Evolutionary conservation across 2,329 filamentous ascomycete genomes (phyloP).

Genomic region (Botrytis sinoallii): DNA sequence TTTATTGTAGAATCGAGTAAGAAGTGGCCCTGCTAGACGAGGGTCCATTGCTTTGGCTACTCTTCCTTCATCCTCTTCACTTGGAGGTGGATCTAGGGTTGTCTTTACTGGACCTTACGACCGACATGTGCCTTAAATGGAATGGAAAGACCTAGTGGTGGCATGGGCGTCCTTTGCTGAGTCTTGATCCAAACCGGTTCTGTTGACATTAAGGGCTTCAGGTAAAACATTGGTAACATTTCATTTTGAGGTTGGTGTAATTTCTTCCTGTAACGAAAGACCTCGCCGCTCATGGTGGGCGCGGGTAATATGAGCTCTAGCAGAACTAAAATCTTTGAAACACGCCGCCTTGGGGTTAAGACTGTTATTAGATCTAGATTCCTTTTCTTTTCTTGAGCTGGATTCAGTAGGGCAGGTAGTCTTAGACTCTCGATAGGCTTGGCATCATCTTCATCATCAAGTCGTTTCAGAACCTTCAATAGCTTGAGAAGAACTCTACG

Average conservation of each 20-base stretch:
- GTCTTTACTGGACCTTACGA: constrained; percentile 10
- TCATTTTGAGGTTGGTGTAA: constrained; percentile 1
- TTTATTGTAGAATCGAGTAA: constrained; percentile 32
- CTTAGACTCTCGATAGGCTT: background rate
- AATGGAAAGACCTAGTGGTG: background rate
- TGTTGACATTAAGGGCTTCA: background rate
- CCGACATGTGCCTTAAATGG: background rate
- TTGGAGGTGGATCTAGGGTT: background rate
- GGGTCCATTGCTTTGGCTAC: constrained; percentile 27
- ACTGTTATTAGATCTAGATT: background rate
- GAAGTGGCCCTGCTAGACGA: constrained; percentile 28
- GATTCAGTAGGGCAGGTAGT: background rate
- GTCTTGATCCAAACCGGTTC: constrained; percentile 17
- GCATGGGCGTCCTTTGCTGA: background rate
- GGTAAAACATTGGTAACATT: constrained; percentile 4
- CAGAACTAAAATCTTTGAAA: constrained; percentile 18
- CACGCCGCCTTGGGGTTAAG: constrained; percentile 28
- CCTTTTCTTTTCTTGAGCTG: background rate
- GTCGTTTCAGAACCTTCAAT: constrained; percentile 26
- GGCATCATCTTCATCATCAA: constrained; percentile 6
- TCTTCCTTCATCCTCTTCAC: constrained; percentile 28
- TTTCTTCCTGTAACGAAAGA: background rate
- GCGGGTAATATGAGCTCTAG: constrained; percentile 17
- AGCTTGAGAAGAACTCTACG: constrained; percentile 24
- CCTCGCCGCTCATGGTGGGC: background rate